Base-by-base conservation (phyloP, 2,329 filamentous ascomycete species). In the Trichoderma atroviride region DNA sequence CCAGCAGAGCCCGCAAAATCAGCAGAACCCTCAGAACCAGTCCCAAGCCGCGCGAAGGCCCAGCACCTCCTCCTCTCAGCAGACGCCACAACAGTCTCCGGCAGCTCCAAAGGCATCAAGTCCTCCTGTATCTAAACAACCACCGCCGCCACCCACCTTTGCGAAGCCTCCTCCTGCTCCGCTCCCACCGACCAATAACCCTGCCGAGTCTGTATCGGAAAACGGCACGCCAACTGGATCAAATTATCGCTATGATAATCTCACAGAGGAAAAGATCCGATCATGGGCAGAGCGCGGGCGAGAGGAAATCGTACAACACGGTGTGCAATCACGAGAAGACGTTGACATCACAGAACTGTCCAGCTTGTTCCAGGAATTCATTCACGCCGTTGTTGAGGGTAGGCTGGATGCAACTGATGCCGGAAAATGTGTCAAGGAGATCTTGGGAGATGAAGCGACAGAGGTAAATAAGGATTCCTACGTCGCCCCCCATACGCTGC, bases 291-390 rank as follows among this genome's bases (percentile, higher is more conserved):
- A 86, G 40, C 84, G 82, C 57, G 92, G 92, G 35, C 90, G 89
- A 68, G 85, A 90, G 71, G 86, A 88, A 31, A 82, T 97, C 14
- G 80, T 95, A 24, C 85, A 88, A 27, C 85, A 88, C 74, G 91
- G 90, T 29, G 78, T 86, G 55, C 84, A 89, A 73, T 89, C 91
- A 59, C 87, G 89, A 74, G 82, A 87, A 43, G 86, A 91, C 72
- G 88, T 92, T 73, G 90, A 96, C 75, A 82, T 87, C 9, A 84
- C 90, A 57, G 87, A 89, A 69, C 82, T 97, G 47, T 89, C 90
- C 35, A 86, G 86, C 16, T 83, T 97, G 27, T 93, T 94, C 74
- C 93, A 97, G 81, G 96, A 99, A 78, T 87, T 97, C 47, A 87
- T 96, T 43, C 89, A 91, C 71, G 89, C 92, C 40, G 89, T 91